Evolutionary conservation across 768 basidiomycete species (phyloP).

Genomic region (Xerocomus potaroensis): DNA sequence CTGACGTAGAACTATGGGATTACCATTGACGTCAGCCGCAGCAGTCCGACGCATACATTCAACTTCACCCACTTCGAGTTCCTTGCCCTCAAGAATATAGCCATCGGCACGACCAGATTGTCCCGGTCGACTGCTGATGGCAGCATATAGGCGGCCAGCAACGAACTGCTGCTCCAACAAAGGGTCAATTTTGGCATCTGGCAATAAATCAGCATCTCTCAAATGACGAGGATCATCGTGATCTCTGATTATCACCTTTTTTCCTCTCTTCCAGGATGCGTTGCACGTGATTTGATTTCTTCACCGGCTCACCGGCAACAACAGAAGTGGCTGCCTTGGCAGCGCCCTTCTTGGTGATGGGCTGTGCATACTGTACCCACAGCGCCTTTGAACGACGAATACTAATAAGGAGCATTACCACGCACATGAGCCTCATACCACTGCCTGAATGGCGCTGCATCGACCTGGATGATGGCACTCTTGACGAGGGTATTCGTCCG

Average conservation of each 20-base stretch:
- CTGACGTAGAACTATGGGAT: conserved; percentile 90
- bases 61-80: conserved; percentile 72
- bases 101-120: conserved; percentile 97
- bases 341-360: conserved; percentile 81
- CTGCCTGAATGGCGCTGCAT: conserved; percentile 98
- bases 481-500: conserved; percentile 99
- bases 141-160: conserved; percentile 93
- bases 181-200: conserved; percentile 88
- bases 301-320: conserved; percentile 53
- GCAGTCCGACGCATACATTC: background rate
- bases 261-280: conserved; percentile 85
- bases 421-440: conserved; percentile 98
- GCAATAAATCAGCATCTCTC: conserved; percentile 13
- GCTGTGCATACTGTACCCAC: conserved; percentile 77
- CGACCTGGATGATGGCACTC: conserved; percentile 93
- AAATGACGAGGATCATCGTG: conserved; percentile 1
- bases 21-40: conserved; percentile 23
- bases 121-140: conserved; percentile 92
- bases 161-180: conserved; percentile 87
- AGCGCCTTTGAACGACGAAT: conserved; percentile 1
- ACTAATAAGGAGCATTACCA: conserved; percentile 16
- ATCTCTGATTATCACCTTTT: conserved; percentile 60
- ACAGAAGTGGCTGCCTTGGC: conserved; percentile 49
- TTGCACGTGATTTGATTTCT: conserved; percentile 87
- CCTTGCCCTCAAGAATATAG: conserved; percentile 97